Conservation (phyloP, 140 eudicot genomes). For the Cichorium intybus region DNA sequence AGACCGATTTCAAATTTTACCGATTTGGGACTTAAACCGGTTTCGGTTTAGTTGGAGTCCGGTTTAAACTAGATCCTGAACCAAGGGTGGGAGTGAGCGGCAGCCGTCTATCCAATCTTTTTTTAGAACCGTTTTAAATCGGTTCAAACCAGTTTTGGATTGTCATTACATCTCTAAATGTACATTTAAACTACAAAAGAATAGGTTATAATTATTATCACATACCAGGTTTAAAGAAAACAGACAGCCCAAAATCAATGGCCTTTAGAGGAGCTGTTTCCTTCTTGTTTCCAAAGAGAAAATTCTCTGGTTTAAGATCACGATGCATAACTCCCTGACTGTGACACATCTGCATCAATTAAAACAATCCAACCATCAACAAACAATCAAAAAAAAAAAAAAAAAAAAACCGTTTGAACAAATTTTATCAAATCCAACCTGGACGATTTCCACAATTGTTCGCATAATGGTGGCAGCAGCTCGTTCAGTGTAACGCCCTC, state of each 20-base stretch:
- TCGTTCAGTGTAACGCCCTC: constrained; percentile 70
- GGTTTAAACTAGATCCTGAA: no score
- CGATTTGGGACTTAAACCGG: no score
- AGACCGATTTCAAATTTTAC: no score
- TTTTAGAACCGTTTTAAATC: no score
- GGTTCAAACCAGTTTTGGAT: no score
- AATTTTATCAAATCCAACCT: constrained; percentile 39
- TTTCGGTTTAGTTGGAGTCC: no score
- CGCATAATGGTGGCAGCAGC: constrained; percentile 60
- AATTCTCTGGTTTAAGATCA: constrained; percentile 68
- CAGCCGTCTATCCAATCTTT: no score
- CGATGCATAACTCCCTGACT: constrained; percentile 74
- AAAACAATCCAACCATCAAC: background rate
- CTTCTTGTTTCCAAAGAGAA: constrained; percentile 67
- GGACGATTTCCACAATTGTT: constrained; percentile 64
- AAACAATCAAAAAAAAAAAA: background rate
- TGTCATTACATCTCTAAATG: background rate
- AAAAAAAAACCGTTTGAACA: background rate
- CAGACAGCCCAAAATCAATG: constrained; percentile 72
- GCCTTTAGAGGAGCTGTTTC: constrained; percentile 64
- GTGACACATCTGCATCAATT: constrained; percentile 52
- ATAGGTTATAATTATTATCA: background rate
- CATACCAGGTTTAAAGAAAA: constrained; percentile 66
- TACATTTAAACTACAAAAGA: background rate
- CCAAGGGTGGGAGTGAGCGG: no score